These are phyloP conservation scores for Citrus medica DNA, from an alignment of 345 rosid species.

Conservation along the genomic window DNA sequence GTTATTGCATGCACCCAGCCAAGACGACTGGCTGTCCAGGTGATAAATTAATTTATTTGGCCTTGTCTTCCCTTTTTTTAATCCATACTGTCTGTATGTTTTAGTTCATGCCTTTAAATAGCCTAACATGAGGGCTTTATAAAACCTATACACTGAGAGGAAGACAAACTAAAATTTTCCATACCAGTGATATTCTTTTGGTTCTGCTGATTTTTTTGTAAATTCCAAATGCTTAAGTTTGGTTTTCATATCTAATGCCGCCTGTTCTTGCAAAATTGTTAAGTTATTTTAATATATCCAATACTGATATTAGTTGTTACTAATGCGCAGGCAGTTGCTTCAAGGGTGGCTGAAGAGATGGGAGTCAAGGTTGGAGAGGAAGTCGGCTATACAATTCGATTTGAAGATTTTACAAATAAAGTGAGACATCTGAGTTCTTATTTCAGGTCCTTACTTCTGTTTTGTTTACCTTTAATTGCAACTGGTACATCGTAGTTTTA, in stretches of 20 bases:
- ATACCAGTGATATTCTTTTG: background rate
- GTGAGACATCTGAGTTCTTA: slow-evolving; percentile 37
- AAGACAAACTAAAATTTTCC: background rate
- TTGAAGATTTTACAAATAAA: slow-evolving; percentile 79
- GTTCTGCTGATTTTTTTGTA: background rate
- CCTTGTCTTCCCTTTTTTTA: background rate
- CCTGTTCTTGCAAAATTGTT: background rate
- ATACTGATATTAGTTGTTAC: slow-evolving; percentile 11
- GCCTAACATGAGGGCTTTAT: background rate
- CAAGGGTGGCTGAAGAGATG: slow-evolving; percentile 96
- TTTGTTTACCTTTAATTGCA: background rate
- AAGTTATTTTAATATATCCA: background rate
- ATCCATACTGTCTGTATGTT: background rate
- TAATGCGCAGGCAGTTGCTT: slow-evolving; percentile 71
- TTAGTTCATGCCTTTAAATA: background rate
- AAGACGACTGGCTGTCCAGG: slow-evolving; percentile 94
- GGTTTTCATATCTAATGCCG: background rate
- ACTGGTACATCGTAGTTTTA: background rate
- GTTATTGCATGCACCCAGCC: slow-evolving; percentile 96
- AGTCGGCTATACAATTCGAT: slow-evolving; percentile 91
- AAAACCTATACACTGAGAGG: background rate
- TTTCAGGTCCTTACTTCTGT: background rate
- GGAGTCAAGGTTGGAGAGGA: slow-evolving; percentile 94
- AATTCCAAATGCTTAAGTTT: background rate
- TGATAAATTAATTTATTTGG: slow-evolving; percentile 10